Evolutionary conservation across 164 flowering plant genomes (phyloP).

Genomic region (Akebia trifoliata): DNA sequence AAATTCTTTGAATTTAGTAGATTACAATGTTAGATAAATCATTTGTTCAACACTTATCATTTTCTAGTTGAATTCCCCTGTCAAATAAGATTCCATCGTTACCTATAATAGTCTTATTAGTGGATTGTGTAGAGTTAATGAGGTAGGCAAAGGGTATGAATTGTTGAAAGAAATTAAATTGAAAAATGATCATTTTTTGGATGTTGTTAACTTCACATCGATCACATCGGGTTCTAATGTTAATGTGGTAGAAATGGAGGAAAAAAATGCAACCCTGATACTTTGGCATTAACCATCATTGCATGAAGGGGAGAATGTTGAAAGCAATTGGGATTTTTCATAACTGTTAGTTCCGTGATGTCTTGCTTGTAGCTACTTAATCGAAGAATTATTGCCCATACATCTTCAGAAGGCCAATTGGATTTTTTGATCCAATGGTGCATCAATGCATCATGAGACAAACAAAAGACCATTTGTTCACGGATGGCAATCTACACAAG

Average conservation of each 20-base stretch:
- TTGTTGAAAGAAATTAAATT: slow-evolving; percentile 40
- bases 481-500: too few species aligned
- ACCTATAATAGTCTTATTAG: slow-evolving; percentile 65
- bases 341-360: slow-evolving; percentile 47
- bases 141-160: slow-evolving; percentile 47
- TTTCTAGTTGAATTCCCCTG: slow-evolving; percentile 49
- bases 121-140: slow-evolving; percentile 53
- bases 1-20: slow-evolving; percentile 49
- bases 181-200: slow-evolving; percentile 26
- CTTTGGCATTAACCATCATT: slow-evolving; percentile 79
- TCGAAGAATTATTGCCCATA: not conserved
- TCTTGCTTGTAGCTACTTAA: slow-evolving; percentile 65
- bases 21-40: slow-evolving; percentile 32
- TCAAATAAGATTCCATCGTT: slow-evolving; percentile 37
- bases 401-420: not conserved
- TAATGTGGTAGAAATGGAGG: slow-evolving; percentile 69
- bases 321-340: slow-evolving; percentile 65
- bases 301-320: slow-evolving; percentile 84
- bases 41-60: slow-evolving; percentile 39
- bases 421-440: too few species aligned
- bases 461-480: too few species aligned
- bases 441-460: too few species aligned
- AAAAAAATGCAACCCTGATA: slow-evolving; percentile 65
- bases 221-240: slow-evolving; percentile 67
- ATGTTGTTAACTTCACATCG: slow-evolving; percentile 67